Base-by-base conservation (phyloP, 2,329 filamentous ascomycete genomes). In the Blastomyces percursus region DNA sequence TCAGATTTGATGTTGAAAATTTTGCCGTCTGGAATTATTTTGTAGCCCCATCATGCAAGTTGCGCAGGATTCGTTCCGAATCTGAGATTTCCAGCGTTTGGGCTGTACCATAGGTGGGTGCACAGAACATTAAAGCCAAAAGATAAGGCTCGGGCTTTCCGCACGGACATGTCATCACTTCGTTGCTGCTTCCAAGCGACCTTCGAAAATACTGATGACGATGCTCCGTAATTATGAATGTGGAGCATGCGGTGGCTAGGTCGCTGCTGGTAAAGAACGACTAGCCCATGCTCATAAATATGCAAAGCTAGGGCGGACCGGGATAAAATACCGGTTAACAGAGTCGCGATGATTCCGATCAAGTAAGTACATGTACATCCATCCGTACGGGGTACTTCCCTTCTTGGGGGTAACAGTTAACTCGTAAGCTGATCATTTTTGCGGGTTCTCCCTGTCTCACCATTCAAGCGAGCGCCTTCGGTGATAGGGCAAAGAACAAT, bases 401-500 rank as follows among this genome's bases (percentile, higher is more conserved):
- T 4, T 30, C 27, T 40, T 38, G 24, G 35, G 16, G 32, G 14
- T 35, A 35, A 35, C 32, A 14, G 19, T 55, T 55, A 35, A n/a
- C 12, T 21, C 12, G 35, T 16, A 27, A 46, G 56, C 19, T 59
- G 42, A 58, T 46, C 3, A 16, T 3, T 30, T 30, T 48, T 14
- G 24, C 38, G 27, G 40, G 14, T 11, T 59, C 48, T 19, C 40
- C 38, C 21, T 21, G 55, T 58, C 55, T 58, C 55, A 58, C 14
- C 32, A 24, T 58, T 58, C 14, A 19, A 8, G 42, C 14, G 19
- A 35, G 42, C 48, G 14, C 24, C 19, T 32, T 59, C 27, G 8
- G 27, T 59, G 56, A 59, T 48, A 48, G 56, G 40, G 48, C 56
- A 35, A 59, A 48, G 40, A 59, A 59, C 56, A 59, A 48, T 59